Conservation (phyloP, 495 filamentous ascomycete genomes). For the Lasiosphaeria hispida region DNA sequence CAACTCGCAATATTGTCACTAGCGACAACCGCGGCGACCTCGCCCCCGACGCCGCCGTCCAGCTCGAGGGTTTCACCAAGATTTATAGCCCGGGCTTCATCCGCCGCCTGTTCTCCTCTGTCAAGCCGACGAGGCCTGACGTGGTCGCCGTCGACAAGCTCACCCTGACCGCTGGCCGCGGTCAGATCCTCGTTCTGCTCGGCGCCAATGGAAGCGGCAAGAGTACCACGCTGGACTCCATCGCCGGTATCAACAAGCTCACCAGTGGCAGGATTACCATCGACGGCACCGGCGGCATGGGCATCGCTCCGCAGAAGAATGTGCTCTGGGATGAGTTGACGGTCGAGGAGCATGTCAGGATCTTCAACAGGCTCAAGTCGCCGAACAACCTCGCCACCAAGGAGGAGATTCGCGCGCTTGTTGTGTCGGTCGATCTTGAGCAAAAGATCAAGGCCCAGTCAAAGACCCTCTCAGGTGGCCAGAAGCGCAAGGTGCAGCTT, state of each 20-base stretch:
- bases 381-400: slow-evolving; percentile 49
- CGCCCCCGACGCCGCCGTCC: slow-evolving; percentile 53
- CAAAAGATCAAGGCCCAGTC: slow-evolving; percentile 64
- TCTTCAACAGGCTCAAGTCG: slow-evolving; percentile 77
- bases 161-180: slow-evolving; percentile 61
- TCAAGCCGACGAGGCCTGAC: slow-evolving; percentile 51
- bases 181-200: slow-evolving; percentile 77
- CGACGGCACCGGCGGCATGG: slow-evolving; percentile 70
- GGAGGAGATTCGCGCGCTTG: slow-evolving; percentile 55
- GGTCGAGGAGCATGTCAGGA: slow-evolving; percentile 72
- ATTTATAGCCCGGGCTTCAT: slow-evolving; percentile 65
- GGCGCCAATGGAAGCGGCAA: slow-evolving; percentile 88
- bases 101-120: slow-evolving; percentile 53
- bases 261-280: slow-evolving; percentile 70
- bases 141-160: slow-evolving; percentile 73
- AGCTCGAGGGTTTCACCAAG: slow-evolving; percentile 68
- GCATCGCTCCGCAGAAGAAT: slow-evolving; percentile 86
- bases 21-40: slow-evolving; percentile 33
- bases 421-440: slow-evolving; percentile 65
- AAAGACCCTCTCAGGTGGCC: slow-evolving; percentile 75
- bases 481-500: slow-evolving; percentile 87
- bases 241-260: slow-evolving; percentile 72
- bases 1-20: slow-evolving; percentile 53
- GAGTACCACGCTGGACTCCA: slow-evolving; percentile 80
- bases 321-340: slow-evolving; percentile 85